A percentile compares a stretch with the other conserved stretches of the same genome.
phyloP scores from a whole-genome alignment of 1,284 basidiomycete genomes.

The Fomitopsis pinicola region DNA sequence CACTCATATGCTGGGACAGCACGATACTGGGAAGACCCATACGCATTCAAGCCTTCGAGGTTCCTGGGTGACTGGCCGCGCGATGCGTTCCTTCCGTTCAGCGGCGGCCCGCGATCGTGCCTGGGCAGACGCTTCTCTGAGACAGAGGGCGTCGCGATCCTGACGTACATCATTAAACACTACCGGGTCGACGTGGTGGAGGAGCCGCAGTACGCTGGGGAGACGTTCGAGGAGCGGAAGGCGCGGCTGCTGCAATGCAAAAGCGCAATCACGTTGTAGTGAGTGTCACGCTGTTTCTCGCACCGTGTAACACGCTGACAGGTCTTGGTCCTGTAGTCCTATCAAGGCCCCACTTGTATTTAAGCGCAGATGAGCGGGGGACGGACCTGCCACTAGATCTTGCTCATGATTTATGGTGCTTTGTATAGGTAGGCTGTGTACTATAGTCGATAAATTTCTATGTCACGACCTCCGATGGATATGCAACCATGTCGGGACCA shows the following conservation, averaged over 20 bases:
- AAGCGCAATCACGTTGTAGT: constrained; percentile 14
- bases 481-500: too few species aligned
- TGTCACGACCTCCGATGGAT: background rate
- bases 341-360: constrained; percentile 14
- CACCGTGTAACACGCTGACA: background rate
- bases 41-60: constrained; percentile 36
- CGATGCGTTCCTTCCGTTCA: constrained; percentile 41
- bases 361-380: constrained; percentile 5
- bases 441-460: background rate
- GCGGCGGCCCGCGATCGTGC: constrained; percentile 32
- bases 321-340: constrained; percentile 5
- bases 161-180: constrained; percentile 14
- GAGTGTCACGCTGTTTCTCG: background rate
- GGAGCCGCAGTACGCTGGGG: constrained; percentile 25
- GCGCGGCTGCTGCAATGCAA: constrained; percentile 19
- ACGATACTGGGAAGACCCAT: constrained; percentile 37
- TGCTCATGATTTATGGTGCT: background rate
- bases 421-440: background rate
- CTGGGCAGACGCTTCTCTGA: constrained; percentile 33
- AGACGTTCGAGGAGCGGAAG: constrained; percentile 27
- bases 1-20: constrained; percentile 20
- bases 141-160: constrained; percentile 24
- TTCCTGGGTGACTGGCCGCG: constrained; percentile 35
- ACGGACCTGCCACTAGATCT: background rate
- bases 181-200: constrained; percentile 24